Evolutionary conservation across 2,329 filamentous ascomycete species (phyloP), one percentile per base, ranked within the genome.

Genomic region (Orbilia javanica): DNA sequence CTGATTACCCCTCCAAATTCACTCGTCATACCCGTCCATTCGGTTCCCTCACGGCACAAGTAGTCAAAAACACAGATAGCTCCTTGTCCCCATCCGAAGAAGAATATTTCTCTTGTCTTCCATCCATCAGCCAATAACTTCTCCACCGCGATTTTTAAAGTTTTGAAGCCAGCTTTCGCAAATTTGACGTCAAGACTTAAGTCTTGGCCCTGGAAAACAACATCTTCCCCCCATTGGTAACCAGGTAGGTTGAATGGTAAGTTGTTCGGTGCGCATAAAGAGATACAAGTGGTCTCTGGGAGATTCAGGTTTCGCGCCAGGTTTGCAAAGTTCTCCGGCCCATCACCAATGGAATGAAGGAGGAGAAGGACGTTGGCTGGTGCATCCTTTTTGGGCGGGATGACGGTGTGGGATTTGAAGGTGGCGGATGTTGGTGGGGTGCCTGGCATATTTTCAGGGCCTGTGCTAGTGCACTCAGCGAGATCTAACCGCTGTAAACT

Each of bases 311-410:
- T 89, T 71, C 86, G 86, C 20, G 90, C 92, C 79, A 97, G 91
- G 52, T 85, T 85, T 76, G 89, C 87, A 83, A 96, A 96, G 39
- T 92, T 87, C 2, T 83, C 82, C 76, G 93, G 88, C 36, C 88
- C 89, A 85, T 97, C 94, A 79, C 94, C 94, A 11, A 97, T 88
- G 80, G 93, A 93, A 84, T 97, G 94, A 73, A 97, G 89, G 64
- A 97, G 88, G 82, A 97, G 85, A 79, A 97, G 89, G 80, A 96
- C 87, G 81, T 94, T 91, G 8, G 91, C 89, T 42, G 88, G 85
- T 22, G 80, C 18, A 73, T 79, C 71, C 77, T 81, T 79, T 79
- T 78, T 66, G 80, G 87, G 85, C 53, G 88, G 83, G 63, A 80
- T 84, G 79, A 82, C 84, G 80, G 64, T 83, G 79, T 81, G 84